A percentile compares a stretch with the other conserved stretches of the same genome.
These are phyloP conservation scores for Craspedostauros australis DNA, from an alignment of 108 stramenopile genomes.

Conservation along the genomic window DNA sequence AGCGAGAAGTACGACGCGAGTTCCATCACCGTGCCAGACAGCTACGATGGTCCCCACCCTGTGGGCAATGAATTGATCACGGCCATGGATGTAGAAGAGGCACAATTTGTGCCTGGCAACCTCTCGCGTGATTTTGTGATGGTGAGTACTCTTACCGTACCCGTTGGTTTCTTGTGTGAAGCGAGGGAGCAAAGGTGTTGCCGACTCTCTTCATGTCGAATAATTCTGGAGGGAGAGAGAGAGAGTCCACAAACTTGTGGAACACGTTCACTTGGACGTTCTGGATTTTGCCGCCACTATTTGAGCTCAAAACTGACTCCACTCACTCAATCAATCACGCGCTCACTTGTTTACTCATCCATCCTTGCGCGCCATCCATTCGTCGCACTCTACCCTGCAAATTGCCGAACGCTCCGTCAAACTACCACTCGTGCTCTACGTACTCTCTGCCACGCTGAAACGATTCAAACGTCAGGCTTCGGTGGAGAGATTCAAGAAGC, in stretches of 20 bases:
- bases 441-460: not conserved
- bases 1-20: conserved; percentile 62
- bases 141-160: conserved; percentile 47
- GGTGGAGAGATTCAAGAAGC: conserved; percentile 77
- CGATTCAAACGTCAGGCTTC: conserved; percentile 36
- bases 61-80: conserved; percentile 29
- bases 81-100: conserved; percentile 46
- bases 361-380: conserved; percentile 1
- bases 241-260: no score
- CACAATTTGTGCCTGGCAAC: conserved; percentile 70
- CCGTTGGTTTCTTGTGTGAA: no score
- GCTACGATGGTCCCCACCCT: conserved; percentile 92
- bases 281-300: no score
- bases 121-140: conserved; percentile 86
- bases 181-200: no score
- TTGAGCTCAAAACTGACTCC: no score
- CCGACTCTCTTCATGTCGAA: no score
- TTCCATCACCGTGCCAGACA: conserved; percentile 37
- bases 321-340: no score
- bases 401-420: not conserved
- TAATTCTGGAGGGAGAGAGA: no score
- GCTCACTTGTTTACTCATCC: not conserved
- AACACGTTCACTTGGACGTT: no score
- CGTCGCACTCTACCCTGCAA: no score
- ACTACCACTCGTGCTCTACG: not conserved